Conservation (phyloP, 2,329 filamentous ascomycete genomes). For the Huntiella savannae region DNA sequence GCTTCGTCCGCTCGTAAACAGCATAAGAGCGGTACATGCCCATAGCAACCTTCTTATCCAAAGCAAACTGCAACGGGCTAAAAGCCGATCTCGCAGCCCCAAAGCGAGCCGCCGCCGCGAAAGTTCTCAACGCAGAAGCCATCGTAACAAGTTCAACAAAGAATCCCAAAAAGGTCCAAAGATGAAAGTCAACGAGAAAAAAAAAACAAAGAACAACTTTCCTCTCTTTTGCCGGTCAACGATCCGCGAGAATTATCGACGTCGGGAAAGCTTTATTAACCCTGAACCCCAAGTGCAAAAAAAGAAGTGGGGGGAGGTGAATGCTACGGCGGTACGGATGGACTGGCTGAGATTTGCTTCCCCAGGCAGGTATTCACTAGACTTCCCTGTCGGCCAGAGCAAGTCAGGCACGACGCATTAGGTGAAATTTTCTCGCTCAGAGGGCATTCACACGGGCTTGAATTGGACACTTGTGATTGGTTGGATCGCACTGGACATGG, state of each 20-base stretch:
- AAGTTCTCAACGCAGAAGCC: slow-evolving; percentile 60
- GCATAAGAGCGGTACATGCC: slow-evolving; percentile 48
- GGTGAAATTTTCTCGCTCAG: no score
- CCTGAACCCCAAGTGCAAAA: background rate
- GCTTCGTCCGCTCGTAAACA: slow-evolving; percentile 75
- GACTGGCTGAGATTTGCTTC: no score
- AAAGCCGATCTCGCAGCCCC: slow-evolving; percentile 48
- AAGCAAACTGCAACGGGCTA: slow-evolving; percentile 58
- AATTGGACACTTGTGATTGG: no score
- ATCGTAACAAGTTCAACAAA: slow-evolving; percentile 30
- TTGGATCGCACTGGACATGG: no score
- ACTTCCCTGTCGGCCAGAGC: no score
- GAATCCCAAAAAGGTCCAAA: background rate
- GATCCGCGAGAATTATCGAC: no score
- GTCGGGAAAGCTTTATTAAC: background rate
- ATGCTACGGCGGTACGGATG: no score
- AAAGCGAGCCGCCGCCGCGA: slow-evolving; percentile 60
- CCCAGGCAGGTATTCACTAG: no score
- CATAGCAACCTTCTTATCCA: slow-evolving; percentile 43
- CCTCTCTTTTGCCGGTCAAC: background rate
- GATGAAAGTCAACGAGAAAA: background rate
- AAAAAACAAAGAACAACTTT: background rate
- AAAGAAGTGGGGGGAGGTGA: background rate
- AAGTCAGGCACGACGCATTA: no score
- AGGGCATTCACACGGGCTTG: no score